Evolutionary conservation across 805 yeast genomes (phyloP).

Genomic region (Saccharomycodes ludwigii): DNA sequence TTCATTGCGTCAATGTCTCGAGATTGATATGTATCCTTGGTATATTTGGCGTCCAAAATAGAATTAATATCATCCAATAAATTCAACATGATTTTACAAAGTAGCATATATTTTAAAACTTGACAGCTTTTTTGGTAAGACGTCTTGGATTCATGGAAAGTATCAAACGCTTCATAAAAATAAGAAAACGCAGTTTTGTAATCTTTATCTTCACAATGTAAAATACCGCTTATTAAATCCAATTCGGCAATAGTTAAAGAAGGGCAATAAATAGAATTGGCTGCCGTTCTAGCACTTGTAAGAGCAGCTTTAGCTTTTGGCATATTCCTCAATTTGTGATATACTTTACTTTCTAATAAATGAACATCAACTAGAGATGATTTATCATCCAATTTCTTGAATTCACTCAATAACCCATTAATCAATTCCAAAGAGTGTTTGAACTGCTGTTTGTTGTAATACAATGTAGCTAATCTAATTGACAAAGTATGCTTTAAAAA

Average conservation of each 20-base stretch:
- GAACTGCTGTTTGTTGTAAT: constrained; percentile 51
- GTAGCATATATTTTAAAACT: constrained; percentile 82
- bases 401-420: constrained; percentile 62
- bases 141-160: constrained; percentile 36
- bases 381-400: constrained; percentile 90
- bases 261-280: constrained; percentile 94
- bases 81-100: constrained; percentile 88
- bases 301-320: constrained; percentile 86
- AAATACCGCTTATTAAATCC: constrained; percentile 88
- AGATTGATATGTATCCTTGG: constrained; percentile 55
- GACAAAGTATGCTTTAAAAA: constrained; percentile 84
- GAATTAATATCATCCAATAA: constrained; percentile 74
- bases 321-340: constrained; percentile 80
- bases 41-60: constrained; percentile 62
- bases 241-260: constrained; percentile 88
- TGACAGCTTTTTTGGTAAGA: constrained; percentile 60
- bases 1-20: constrained; percentile 92
- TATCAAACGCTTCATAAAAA: constrained; percentile 91
- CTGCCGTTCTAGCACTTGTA: constrained; percentile 92
- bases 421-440: constrained; percentile 64
- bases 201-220: constrained; percentile 95
- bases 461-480: constrained; percentile 66
- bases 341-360: constrained; percentile 77
- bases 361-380: constrained; percentile 93
- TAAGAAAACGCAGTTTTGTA: constrained; percentile 93